Percentiles rank a stretch among this genome's conserved stretches.
These are phyloP conservation scores for Zostera marina DNA, from an alignment of 116 monocot genomes.

Conservation along the genomic window DNA sequence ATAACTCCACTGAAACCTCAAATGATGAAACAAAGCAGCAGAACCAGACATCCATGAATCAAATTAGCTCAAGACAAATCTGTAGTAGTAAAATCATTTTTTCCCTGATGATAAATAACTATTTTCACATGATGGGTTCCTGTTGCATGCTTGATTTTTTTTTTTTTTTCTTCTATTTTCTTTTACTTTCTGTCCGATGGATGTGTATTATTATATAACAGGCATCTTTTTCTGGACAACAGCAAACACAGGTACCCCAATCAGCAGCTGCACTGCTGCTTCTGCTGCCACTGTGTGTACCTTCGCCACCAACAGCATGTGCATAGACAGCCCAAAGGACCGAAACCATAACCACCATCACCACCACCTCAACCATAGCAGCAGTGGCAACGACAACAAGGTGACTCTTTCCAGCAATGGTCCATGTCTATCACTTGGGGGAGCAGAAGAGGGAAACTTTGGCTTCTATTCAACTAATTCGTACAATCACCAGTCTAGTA, in stretches of 20 bases:
- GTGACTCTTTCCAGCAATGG: conserved; percentile 1
- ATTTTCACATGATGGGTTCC: neutral
- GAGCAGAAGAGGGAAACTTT: conserved; percentile 3
- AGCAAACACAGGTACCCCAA: neutral
- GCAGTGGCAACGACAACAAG: neutral
- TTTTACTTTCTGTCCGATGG: too few species aligned
- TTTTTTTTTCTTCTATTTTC: too few species aligned
- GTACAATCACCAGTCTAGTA: neutral
- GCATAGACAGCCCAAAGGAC: conserved; percentile 2
- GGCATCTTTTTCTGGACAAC: neutral
- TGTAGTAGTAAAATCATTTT: neutral
- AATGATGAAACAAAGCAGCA: conserved; percentile 4
- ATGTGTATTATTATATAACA: neutral
- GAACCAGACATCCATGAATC: neutral
- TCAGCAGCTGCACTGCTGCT: neutral
- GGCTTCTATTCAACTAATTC: neutral
- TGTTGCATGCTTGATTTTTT: neutral
- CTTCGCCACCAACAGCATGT: conserved; percentile 7
- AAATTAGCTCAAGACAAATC: conserved; percentile 2
- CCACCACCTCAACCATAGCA: neutral
- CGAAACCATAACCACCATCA: neutral
- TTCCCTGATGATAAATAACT: neutral
- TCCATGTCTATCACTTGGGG: conserved; percentile 8
- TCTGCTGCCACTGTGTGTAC: neutral
- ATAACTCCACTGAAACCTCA: conserved; percentile 4